Percentiles rank a stretch among this genome's conserved stretches.
phyloP scores from a whole-genome alignment of 768 basidiomycete species.

The Boletus reticuloceps region DNA sequence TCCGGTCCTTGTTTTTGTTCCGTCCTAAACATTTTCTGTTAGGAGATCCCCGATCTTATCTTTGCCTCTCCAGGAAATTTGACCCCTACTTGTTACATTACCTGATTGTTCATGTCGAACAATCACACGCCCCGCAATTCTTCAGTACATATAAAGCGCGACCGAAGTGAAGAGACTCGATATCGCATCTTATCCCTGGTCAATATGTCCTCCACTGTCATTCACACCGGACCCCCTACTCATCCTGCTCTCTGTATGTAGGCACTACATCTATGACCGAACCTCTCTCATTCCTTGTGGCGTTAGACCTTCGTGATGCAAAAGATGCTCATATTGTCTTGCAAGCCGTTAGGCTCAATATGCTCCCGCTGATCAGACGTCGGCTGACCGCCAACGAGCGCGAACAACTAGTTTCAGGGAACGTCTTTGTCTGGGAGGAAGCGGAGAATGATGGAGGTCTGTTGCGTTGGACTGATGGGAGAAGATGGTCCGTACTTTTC shows the following conservation, averaged over 20 bases:
- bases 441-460: slow-evolving; percentile 67
- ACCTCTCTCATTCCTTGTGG: background rate
- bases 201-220: slow-evolving; percentile 15
- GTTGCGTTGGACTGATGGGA: slow-evolving; percentile 79
- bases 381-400: slow-evolving; percentile 69
- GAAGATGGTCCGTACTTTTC: slow-evolving; percentile 55
- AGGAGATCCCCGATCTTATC: slow-evolving; percentile 21
- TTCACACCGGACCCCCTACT: slow-evolving; percentile 26
- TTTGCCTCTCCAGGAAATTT: slow-evolving; percentile 14
- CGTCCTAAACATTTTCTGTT: slow-evolving; percentile 12
- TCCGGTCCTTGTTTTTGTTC: slow-evolving; percentile 16
- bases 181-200: slow-evolving; percentile 4
- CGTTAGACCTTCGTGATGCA: slow-evolving; percentile 72
- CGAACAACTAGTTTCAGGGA: slow-evolving; percentile 66
- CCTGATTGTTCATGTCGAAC: slow-evolving; percentile 14
- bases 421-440: slow-evolving; percentile 86
- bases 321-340: slow-evolving; percentile 73
- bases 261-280: background rate
- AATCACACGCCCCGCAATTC: slow-evolving; percentile 16
- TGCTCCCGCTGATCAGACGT: slow-evolving; percentile 68
- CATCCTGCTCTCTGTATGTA: slow-evolving; percentile 32
- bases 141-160: slow-evolving; percentile 22
- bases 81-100: slow-evolving; percentile 14
- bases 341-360: slow-evolving; percentile 70
- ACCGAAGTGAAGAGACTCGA: slow-evolving; percentile 1